A percentile compares a stretch with the other conserved stretches of the same genome.
These are phyloP conservation scores for Amaranthus hypochondriacus DNA, from an alignment of 148 eudicot genomes.

Conservation along the genomic window DNA sequence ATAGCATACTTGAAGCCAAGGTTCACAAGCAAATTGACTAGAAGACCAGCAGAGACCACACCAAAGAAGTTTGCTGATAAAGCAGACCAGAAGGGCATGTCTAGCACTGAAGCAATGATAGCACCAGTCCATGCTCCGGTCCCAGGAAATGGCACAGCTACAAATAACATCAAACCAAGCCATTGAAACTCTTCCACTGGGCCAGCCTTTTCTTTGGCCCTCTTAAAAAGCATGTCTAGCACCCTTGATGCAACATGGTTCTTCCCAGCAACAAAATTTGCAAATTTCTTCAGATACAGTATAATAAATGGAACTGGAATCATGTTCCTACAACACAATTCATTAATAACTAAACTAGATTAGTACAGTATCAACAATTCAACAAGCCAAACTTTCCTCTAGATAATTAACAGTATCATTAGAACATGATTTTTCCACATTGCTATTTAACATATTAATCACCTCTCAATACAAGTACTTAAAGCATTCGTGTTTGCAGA, in stretches of 20 bases:
- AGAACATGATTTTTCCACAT: too few relatives aligned
- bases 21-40: conserved; percentile 84
- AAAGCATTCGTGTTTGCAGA: too few relatives aligned
- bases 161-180: conserved; percentile 95
- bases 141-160: conserved; percentile 95
- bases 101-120: conserved; percentile 76
- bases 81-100: conserved; percentile 88
- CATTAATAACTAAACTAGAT: not conserved
- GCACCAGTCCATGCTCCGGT: conserved; percentile 99
- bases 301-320: conserved; percentile 87
- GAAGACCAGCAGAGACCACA: conserved; percentile 79
- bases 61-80: conserved; percentile 89
- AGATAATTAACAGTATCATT: not conserved
- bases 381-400: not conserved
- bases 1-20: conserved; percentile 85
- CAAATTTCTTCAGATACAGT: conserved; percentile 66
- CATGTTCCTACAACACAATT: conserved; percentile 63
- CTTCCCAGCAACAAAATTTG: conserved; percentile 63
- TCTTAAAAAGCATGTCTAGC: conserved; percentile 57
- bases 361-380: not conserved
- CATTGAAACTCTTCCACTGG: conserved; percentile 91
- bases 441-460: too few relatives aligned
- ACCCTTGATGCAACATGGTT: conserved; percentile 46
- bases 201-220: conserved; percentile 72
- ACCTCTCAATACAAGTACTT: too few relatives aligned